Base-by-base conservation (phyloP, 257 asterid genomes). In the Scutellaria baicalensis region DNA sequence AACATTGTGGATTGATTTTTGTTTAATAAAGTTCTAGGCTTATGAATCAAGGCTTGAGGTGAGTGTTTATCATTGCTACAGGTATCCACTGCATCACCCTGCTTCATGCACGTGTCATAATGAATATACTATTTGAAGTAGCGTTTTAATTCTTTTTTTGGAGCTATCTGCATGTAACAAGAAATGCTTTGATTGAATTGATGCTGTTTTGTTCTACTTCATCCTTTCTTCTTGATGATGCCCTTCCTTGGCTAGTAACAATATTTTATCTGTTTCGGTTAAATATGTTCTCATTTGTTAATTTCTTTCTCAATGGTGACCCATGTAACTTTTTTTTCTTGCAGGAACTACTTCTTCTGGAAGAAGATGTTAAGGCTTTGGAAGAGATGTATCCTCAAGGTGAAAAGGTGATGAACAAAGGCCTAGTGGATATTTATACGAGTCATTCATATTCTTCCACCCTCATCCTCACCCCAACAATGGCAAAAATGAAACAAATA, bases 371-470 rank as follows among this genome's bases (percentile, higher is more conserved):
- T 66, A 89, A 92, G 71, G 88, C 96, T 66, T 77, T 92, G 64
- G 97, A 92, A 78, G 96, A 92, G 84, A 92, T 92, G 97, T 92
- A 92, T 82, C 97, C 97, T 68, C 97, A 92, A 79, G 97, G 97
- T 63, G 97, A 92, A 92, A 83, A 92, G 96, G 97, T 91, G 78
- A 87, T 63, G 36, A 44, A 64, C 64, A 68, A 73, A 43, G 20
- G 39, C 68, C 48, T 33, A 50, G 23, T 49, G 61, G 8, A 51
- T 64, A 40, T 2, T 20, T 50, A 7, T 68, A 36, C 36, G 17
- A 9, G 59, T 68, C 31, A 43, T 23, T 43, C 64, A 16, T 14
- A 45, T 49, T 33, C 68, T 9, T 12, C 50, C 50, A 2, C 50
- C 12, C 33, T 11, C 63, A 52, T 27, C 31, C 8, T 9, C 14